Conservation (phyloP, 345 rosid species). For the Eucalyptus sp. region DNA sequence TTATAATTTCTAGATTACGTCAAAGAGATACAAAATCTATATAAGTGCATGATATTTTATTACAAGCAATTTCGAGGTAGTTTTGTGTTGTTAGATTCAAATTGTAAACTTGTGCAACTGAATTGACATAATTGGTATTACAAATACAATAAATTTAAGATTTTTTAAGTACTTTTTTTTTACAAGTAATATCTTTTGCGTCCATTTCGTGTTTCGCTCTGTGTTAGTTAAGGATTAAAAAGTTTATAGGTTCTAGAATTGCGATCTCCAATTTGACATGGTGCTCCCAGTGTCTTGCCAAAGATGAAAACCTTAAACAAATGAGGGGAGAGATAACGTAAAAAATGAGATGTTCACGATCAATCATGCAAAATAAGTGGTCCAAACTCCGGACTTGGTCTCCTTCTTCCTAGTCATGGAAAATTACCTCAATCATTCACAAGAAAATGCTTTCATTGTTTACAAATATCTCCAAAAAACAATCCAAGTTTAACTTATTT, state of each 20-base stretch:
- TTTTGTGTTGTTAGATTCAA: too few relatives aligned
- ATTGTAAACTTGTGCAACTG: too few relatives aligned
- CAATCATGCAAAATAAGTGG: background rate
- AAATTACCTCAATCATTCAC: background rate
- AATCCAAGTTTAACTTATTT: background rate
- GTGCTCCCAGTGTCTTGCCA: background rate
- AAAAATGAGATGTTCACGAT: background rate
- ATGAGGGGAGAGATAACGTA: background rate
- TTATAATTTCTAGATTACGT: too few relatives aligned
- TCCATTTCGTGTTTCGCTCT: accelerated
- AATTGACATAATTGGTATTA: too few relatives aligned
- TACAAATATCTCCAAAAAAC: background rate
- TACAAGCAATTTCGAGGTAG: too few relatives aligned
- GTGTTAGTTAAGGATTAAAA: too few relatives aligned
- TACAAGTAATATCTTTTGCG: too few relatives aligned
- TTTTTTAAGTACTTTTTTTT: too few relatives aligned
- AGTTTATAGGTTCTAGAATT: too few relatives aligned
- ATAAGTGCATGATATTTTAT: too few relatives aligned
- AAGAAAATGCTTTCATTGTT: background rate
- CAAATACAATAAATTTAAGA: too few relatives aligned
- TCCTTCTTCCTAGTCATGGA: background rate
- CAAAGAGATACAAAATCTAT: too few relatives aligned
- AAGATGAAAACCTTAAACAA: background rate
- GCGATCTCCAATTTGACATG: background rate
- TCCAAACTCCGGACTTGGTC: background rate